Percentiles rank a stretch among this genome's conserved stretches.
These are phyloP conservation scores for Echria macrotheca DNA, from an alignment of 495 filamentous ascomycete species.

Conservation along the genomic window DNA sequence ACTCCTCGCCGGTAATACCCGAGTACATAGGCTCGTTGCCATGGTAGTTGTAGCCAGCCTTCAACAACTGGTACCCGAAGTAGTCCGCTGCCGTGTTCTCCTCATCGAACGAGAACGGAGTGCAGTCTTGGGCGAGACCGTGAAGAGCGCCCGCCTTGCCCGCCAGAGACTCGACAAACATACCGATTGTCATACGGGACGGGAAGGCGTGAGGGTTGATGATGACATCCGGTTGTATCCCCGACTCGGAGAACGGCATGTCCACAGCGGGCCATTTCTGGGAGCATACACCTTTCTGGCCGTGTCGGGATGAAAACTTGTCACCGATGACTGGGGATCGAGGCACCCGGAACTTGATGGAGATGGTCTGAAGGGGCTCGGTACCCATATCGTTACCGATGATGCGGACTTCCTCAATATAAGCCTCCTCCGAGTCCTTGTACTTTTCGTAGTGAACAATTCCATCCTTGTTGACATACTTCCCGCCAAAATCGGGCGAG, in stretches of 20 bases:
- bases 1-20: conserved; percentile 90
- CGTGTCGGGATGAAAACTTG: conserved; percentile 97
- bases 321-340: conserved; percentile 91
- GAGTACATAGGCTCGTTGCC: conserved; percentile 98
- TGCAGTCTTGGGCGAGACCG: conserved; percentile 88
- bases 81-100: conserved; percentile 87
- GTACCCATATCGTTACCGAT: conserved; percentile 76
- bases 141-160: conserved; percentile 93
- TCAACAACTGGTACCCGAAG: conserved; percentile 90
- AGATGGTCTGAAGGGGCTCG: conserved; percentile 77
- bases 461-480: conserved; percentile 72
- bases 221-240: conserved; percentile 94
- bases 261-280: conserved; percentile 92
- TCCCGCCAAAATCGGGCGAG: conserved; percentile 65
- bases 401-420: conserved; percentile 86
- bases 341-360: conserved; percentile 88
- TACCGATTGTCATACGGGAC: conserved; percentile 99
- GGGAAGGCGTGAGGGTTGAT: conserved; percentile 99
- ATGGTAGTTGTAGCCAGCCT: conserved; percentile 95
- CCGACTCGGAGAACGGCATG: conserved; percentile 96
- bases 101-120: conserved; percentile 91
- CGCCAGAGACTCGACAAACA: conserved; percentile 96
- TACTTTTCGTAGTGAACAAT: conserved; percentile 81
- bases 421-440: conserved; percentile 82
- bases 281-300: conserved; percentile 95